Evolutionary conservation across 2,329 filamentous ascomycete species (phyloP), one percentile per base, ranked within the genome.

Genomic region (Akanthomyces uredinophilus): DNA sequence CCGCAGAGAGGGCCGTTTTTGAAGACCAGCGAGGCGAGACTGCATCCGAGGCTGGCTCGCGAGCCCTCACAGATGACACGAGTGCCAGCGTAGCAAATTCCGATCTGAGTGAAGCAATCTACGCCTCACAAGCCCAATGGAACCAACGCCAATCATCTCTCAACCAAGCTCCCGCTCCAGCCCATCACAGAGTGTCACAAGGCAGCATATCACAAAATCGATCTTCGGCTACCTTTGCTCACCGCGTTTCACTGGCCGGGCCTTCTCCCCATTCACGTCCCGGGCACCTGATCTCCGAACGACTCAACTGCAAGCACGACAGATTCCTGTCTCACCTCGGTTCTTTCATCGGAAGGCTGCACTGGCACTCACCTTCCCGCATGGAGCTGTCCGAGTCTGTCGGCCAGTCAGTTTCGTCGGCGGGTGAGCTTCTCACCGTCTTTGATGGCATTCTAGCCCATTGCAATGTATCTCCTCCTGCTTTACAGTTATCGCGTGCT

Each of bases 341-440:
- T 56, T 96, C 92, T 5, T 96, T 98, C 73, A 94, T 98, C 72
- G 95, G 95, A 18, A 82, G 86, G 43, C 83, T 97, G 61, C 92
- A 97, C 74, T 81, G 97, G 64, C 92, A 97, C 72, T 95, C 93
- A n/a, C 89, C 95, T 65, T 95, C 92, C 8, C 89, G 92, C 10
- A 86, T 89, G 1, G 92, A 96, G 72, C 82, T 98, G 54, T 86
- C 92, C 37, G 78, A 87, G 13, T 92, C 91, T 18, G 94, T 96
- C 53, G 88, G 91, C 71, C 88, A 94, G 72, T 91, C 93, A 10
- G 90, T 93, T 11, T 82, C 86, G 8, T 92, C 93, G 3, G 96
- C 93, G 65, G 88, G 88, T 52, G 86, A 89, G 66, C 81, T 98
- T 54, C 80, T 97, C 56, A 83, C 86, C 18, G 87, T 97, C 13